Percentiles rank a stretch among this genome's conserved stretches.
Conservation (phyloP, 2,329 filamentous ascomycete genomes). For the Hansfordia pulvinata region DNA sequence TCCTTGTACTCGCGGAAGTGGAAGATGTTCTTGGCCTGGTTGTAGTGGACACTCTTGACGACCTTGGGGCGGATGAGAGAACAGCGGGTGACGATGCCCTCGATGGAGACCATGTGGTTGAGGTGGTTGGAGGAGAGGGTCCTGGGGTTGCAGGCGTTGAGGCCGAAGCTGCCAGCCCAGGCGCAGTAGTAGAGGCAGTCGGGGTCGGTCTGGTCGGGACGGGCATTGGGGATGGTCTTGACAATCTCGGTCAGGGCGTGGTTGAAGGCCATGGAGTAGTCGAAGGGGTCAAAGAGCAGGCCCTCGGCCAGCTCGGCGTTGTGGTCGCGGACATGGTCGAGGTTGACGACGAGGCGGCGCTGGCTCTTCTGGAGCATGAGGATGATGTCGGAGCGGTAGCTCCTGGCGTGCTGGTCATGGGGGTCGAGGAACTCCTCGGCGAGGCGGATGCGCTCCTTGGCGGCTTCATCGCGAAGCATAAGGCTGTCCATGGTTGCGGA, state of each 20-base stretch:
- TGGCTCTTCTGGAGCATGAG: constrained; percentile 57
- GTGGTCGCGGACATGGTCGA: constrained; percentile 86
- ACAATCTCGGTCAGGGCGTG: constrained; percentile 81
- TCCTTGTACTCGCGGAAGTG: constrained; percentile 85
- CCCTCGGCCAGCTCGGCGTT: constrained; percentile 67
- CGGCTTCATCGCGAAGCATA: constrained; percentile 73
- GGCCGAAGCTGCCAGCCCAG: constrained; percentile 91
- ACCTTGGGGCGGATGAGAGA: constrained; percentile 92
- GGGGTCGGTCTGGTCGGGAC: constrained; percentile 60
- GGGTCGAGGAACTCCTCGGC: constrained; percentile 93
- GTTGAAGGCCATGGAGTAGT: constrained; percentile 80
- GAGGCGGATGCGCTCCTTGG: constrained; percentile 69
- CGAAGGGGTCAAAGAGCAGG: constrained; percentile 75
- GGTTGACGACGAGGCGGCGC: constrained; percentile 54
- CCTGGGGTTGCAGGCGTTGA: constrained; percentile 87
- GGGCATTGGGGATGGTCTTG: constrained; percentile 61
- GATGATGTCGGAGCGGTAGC: constrained; percentile 84
- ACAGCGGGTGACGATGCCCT: constrained; percentile 94
- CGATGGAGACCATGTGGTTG: constrained; percentile 93
- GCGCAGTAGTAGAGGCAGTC: constrained; percentile 91
- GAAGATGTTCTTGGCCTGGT: constrained; percentile 74
- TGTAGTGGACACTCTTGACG: constrained; percentile 97
- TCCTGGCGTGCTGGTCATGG: constrained; percentile 44
- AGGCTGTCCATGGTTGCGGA: constrained; percentile 50
- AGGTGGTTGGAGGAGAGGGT: constrained; percentile 81